A percentile compares a stretch with the other conserved stretches of the same genome.
These are phyloP conservation scores for Persicaria tinctoria DNA, from an alignment of 148 eudicot species.

Conservation along the genomic window DNA sequence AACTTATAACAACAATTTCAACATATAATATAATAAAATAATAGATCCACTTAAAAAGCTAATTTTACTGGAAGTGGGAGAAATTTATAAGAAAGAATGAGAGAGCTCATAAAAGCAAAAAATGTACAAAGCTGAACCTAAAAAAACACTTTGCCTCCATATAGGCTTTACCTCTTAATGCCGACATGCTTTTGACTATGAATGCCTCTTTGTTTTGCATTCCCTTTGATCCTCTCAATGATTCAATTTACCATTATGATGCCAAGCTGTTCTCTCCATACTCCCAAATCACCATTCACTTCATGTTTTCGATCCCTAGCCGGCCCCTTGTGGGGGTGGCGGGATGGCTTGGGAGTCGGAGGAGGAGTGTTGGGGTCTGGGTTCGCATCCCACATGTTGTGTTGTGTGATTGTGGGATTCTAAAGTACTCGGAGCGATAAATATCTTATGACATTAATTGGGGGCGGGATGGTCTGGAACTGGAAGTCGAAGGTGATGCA, in stretches of 20 bases:
- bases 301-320: neutral
- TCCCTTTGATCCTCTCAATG: neutral
- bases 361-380: too few relatives aligned
- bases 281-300: neutral
- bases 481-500: too few relatives aligned
- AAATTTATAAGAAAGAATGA: neutral
- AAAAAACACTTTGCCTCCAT: neutral
- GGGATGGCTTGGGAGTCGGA: too few relatives aligned
- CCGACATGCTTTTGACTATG: conserved; percentile 11
- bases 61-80: neutral
- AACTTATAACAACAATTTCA: neutral
- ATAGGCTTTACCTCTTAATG: conserved; percentile 11
- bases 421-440: too few relatives aligned
- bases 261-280: neutral
- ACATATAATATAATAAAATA: neutral
- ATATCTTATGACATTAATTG: too few relatives aligned
- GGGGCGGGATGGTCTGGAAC: too few relatives aligned
- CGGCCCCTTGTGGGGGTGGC: too few relatives aligned
- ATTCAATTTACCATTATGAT: conserved; percentile 11
- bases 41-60: conserved; percentile 1
- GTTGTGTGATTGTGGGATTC: too few relatives aligned
- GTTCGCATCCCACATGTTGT: too few relatives aligned
- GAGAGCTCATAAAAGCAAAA: conserved; percentile 1
- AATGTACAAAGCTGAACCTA: conserved; percentile 1
- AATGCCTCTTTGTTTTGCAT: conserved; percentile 11